Evolutionary conservation across 495 filamentous ascomycete genomes (phyloP).

Genomic region (Neurospora sp.): DNA sequence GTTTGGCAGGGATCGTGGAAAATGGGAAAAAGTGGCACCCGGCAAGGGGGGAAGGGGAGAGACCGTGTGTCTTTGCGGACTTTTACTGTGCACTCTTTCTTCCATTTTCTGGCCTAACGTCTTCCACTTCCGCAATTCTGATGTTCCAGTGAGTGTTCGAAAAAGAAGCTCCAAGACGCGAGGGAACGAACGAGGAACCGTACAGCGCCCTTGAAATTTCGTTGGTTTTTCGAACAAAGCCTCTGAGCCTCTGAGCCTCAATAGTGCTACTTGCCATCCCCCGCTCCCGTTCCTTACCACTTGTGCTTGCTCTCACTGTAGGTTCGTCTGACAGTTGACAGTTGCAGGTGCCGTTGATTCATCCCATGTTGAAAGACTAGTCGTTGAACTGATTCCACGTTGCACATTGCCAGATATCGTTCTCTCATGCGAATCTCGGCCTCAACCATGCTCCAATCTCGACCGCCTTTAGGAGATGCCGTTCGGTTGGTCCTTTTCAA

Average conservation of each 20-base stretch:
- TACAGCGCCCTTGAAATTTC: not conserved
- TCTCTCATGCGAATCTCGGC: not conserved
- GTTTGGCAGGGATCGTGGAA: not conserved
- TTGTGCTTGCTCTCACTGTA: not conserved
- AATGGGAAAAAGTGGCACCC: not conserved
- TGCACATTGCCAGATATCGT: not conserved
- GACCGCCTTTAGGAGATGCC: not conserved
- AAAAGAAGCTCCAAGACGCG: not conserved
- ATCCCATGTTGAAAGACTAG: not conserved
- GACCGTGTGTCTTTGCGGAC: not conserved
- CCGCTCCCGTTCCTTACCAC: not conserved
- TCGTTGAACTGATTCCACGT: not conserved
- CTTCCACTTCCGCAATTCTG: not conserved
- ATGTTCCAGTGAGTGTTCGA: not conserved
- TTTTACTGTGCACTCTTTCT: not conserved
- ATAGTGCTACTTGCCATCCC: not conserved
- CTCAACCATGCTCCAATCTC: not conserved
- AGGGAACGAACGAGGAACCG: not conserved
- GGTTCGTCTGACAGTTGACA: not conserved
- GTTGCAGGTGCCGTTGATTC: not conserved
- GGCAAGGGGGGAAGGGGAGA: not conserved
- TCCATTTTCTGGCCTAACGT: not conserved
- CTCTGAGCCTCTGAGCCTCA: not conserved
- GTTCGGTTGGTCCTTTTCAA: not conserved
- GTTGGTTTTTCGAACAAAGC: not conserved